Evolutionary conservation across 2,329 filamentous ascomycete species (phyloP), one percentile per base, ranked within the genome.

Genomic region (Paramyrothecium roridum): DNA sequence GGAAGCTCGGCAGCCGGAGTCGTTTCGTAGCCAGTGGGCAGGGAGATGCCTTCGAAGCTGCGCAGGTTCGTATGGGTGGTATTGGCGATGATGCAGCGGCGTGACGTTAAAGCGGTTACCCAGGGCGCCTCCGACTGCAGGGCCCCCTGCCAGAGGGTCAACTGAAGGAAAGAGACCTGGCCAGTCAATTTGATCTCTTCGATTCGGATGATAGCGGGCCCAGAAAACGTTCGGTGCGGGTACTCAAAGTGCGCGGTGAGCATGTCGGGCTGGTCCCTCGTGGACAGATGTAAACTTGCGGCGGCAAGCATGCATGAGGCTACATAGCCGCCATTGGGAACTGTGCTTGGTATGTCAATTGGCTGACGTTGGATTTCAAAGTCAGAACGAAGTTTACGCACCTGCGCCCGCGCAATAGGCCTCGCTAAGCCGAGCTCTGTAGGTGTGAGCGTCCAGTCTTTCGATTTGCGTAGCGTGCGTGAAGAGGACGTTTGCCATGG

Each of bases 281-380:
- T 50, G 16, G 59, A 52, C 17, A 77, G 66, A 55, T 78, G 73
- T 3, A 60, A 55, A 13, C 60, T 63, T 8, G 71, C 70, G 3
- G 69, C 72, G 3, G 65, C 61, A 45, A 78, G 63, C 50, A 80
- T 68, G 50, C 73, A 67, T 17, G 72, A 68, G 6, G 76, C 72
- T 2, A 77, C 69, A 54, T 78, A 80, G 47, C 77, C 77, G 56
- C 77, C 77, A 54, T 80, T 76, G 3, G 77, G 76, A 17, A 79
- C 72, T 73, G 56, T 22, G 6, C 3, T 7, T 3, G 46, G 12
- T 6, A 19, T n/a, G 21, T n/a, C 34, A n/a, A 11, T 40, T 40
- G 34, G n/a, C n/a, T n/a, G n/a, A n/a, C n/a, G n/a, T n/a, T n/a
- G n/a, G 4, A 20, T 6, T 13, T n/a, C 7, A 45, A n/a, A 7